A percentile compares a stretch with the other conserved stretches of the same genome.
phyloP scores from a whole-genome alignment of 805 yeast genomes.

The Wilhelminamyces savonicus region DNA sequence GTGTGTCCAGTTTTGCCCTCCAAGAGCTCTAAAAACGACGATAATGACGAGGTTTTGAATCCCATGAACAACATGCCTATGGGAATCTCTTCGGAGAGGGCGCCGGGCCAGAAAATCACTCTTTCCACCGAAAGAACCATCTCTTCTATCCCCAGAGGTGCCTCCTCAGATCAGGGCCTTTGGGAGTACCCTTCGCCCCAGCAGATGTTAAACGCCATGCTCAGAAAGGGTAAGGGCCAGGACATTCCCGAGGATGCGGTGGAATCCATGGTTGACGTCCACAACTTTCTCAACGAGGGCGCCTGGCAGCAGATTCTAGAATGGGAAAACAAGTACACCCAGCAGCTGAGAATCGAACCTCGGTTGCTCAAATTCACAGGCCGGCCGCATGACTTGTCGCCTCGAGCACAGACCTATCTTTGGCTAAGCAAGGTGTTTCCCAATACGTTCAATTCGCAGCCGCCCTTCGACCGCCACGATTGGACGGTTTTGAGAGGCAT shows the following conservation, averaged over 20 bases:
- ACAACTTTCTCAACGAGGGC: conserved; percentile 92
- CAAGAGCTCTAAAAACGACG: conserved; percentile 23
- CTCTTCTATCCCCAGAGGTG: conserved; percentile 85
- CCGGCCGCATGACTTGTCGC: conserved; percentile 80
- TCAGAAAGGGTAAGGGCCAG: conserved; percentile 83
- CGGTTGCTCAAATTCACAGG: conserved; percentile 85
- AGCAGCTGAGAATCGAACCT: conserved; percentile 52
- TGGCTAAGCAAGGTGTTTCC: conserved; percentile 69
- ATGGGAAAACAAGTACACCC: conserved; percentile 80
- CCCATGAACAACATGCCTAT: conserved; percentile 90
- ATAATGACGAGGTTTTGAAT: conserved; percentile 42
- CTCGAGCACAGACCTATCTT: conserved; percentile 72
- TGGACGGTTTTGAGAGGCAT: conserved; percentile 77
- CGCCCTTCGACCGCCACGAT: conserved; percentile 98
- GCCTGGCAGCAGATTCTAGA: conserved; percentile 92
- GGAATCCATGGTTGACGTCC: conserved; percentile 94
- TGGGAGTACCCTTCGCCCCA: conserved; percentile 99
- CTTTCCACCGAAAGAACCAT: conserved; percentile 80
- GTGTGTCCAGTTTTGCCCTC: conserved; percentile 31
- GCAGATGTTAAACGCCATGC: conserved; percentile 98
- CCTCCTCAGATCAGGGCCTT: conserved; percentile 52
- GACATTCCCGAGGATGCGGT: conserved; percentile 94
- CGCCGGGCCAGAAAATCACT: conserved; percentile 73
- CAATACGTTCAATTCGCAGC: conserved; percentile 58
- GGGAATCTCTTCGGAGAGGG: conserved; percentile 54